Percentiles rank a stretch among this genome's conserved stretches.
These are phyloP conservation scores for Quercus cerris DNA, from an alignment of 306 rosid species.

Conservation along the genomic window DNA sequence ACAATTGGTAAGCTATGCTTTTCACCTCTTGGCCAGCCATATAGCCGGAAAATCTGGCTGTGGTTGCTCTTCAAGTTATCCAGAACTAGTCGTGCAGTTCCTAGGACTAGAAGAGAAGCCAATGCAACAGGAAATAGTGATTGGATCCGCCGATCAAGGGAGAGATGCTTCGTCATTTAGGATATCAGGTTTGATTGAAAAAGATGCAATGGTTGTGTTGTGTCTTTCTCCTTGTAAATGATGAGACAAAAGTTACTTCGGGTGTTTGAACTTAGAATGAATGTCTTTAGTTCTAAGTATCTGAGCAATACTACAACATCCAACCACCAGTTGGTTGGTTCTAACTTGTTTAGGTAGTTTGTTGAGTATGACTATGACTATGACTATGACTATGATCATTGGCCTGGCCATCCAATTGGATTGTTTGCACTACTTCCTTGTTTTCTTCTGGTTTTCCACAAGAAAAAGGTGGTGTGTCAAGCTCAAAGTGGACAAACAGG, in stretches of 20 bases:
- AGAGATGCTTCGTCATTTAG: conserved; percentile 37
- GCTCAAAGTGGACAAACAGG: background rate
- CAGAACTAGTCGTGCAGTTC: conserved; percentile 49
- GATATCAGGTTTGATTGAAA: background rate
- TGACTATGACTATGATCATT: conserved; percentile 29
- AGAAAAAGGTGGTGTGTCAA: background rate
- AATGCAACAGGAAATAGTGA: conserved; percentile 51
- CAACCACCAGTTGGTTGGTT: conserved; percentile 88
- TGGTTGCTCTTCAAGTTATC: conserved; percentile 56
- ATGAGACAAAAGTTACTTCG: background rate
- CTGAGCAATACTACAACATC: conserved; percentile 23
- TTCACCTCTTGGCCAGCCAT: conserved; percentile 30
- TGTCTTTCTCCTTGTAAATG: background rate
- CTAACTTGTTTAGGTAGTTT: conserved; percentile 32
- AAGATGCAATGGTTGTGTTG: background rate
- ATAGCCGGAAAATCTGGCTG: conserved; percentile 32
- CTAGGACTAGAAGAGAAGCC: conserved; percentile 62
- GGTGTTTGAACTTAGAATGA: background rate
- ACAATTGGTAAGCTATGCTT: conserved; percentile 31
- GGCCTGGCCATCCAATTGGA: background rate
- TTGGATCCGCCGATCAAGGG: conserved; percentile 50
- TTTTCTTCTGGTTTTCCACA: background rate
- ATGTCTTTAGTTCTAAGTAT: conserved; percentile 50
- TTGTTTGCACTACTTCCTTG: background rate
- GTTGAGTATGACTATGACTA: conserved; percentile 30